These are phyloP conservation scores for Lentinula raphanica DNA, from an alignment of 768 basidiomycete genomes.

Conservation along the genomic window DNA sequence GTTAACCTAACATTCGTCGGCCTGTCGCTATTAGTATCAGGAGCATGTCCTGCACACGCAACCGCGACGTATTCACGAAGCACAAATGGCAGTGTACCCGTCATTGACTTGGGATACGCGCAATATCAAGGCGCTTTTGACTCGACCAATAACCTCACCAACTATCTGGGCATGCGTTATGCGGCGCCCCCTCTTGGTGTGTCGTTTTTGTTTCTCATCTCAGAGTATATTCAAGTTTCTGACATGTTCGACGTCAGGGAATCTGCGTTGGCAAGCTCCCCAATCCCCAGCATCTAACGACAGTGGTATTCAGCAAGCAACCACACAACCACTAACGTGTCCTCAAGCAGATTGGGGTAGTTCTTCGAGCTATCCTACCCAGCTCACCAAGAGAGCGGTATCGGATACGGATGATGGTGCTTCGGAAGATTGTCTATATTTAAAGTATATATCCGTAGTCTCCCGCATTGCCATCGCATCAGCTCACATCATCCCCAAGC, in stretches of 20 bases:
- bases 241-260: slow-evolving; percentile 15
- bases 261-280: slow-evolving; percentile 30
- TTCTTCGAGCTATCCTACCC: slow-evolving; percentile 27
- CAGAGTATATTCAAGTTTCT: background rate
- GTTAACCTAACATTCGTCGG: background rate
- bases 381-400: background rate
- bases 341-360: slow-evolving; percentile 22
- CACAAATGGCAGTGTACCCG: slow-evolving; percentile 5
- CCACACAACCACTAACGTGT: slow-evolving; percentile 26
- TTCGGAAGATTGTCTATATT: slow-evolving; percentile 37
- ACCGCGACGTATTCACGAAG: background rate
- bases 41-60: background rate
- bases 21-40: background rate
- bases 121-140: slow-evolving; percentile 24
- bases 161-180: slow-evolving; percentile 53
- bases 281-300: slow-evolving; percentile 19
- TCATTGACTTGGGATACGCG: slow-evolving; percentile 24
- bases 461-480: background rate
- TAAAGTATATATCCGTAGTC: slow-evolving; percentile 27
- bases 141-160: slow-evolving; percentile 14
- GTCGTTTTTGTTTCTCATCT: background rate
- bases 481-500: slow-evolving; percentile 1
- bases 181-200: slow-evolving; percentile 28
- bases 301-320: slow-evolving; percentile 25
- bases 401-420: background rate